phyloP scores from a whole-genome alignment of 305 asterid genomes.

The Lippia alba region DNA sequence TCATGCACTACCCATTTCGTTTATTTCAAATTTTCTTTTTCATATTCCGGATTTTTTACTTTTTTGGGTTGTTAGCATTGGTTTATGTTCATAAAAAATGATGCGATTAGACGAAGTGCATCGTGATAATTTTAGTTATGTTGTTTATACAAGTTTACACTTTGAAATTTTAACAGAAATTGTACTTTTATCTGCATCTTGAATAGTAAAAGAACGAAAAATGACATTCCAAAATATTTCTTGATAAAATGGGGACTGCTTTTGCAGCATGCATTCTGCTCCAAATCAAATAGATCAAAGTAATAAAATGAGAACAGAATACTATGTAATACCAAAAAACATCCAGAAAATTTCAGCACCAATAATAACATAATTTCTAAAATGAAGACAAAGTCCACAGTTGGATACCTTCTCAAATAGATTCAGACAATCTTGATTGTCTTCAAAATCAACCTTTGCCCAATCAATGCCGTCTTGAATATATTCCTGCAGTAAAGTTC shows the following conservation, averaged over 20 bases:
- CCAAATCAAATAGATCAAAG: neutral
- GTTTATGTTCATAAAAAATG: too few relatives aligned
- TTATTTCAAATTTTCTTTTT: too few relatives aligned
- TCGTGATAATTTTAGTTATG: too few relatives aligned
- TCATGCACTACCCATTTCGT: neutral
- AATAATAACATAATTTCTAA: slow-evolving; percentile 14
- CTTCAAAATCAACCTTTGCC: slow-evolving; percentile 95
- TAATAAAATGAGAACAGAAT: neutral
- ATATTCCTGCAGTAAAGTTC: slow-evolving; percentile 69
- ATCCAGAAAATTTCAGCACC: neutral
- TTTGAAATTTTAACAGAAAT: too few relatives aligned
- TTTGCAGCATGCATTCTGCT: slow-evolving; percentile 1
- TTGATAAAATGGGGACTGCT: neutral
- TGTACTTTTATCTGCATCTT: too few relatives aligned
- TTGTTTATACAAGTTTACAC: too few relatives aligned
- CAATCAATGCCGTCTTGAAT: slow-evolving; percentile 97
- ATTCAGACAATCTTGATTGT: slow-evolving; percentile 93
- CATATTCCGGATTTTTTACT: too few relatives aligned
- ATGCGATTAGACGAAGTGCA: too few relatives aligned
- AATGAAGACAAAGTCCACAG: slow-evolving; percentile 23
- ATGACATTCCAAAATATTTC: neutral
- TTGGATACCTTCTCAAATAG: slow-evolving; percentile 85
- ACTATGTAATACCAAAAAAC: neutral
- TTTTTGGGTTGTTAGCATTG: too few relatives aligned
- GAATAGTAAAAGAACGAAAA: neutral